Base-by-base conservation (phyloP, 1,284 basidiomycete species). In the Sutorius eximius region DNA sequence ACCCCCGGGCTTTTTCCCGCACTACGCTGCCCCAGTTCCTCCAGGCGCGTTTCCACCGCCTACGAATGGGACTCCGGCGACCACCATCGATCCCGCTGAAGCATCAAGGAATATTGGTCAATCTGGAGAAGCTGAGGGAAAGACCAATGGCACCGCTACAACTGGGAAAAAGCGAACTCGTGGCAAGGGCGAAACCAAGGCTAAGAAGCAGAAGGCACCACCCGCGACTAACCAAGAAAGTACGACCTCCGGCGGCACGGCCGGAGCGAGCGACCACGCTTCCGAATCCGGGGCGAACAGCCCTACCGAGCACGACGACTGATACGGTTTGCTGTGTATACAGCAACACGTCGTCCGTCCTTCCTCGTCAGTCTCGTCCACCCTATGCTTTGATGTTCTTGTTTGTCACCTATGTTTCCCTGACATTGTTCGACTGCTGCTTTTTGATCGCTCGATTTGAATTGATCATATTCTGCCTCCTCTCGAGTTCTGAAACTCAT, bases 1-100 rank as follows among this genome's bases (percentile, higher is more conserved):
- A 5, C 72, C 71, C 38, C 72, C 73, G 3, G 71, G 76, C 32
- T 76, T 74, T 55, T 59, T 73, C 33, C 72, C 69, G 4, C 63
- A 66, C 29, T 69, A 64, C 22, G 48, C 54, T 37, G 16, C 57
- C 15, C 57, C 63, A 9, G 53, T 64, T 4, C 40, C 62, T 49
- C 59, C 70, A n/a, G 58, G 64, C 46, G 57, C 50, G 61, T 74
- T 57, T 61, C 61, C 65, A 45, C 69, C 59, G 52, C 64, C 62
- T 41, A 59, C 56, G 42, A 66, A 60, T 51, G 70, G 58, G 56
- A 59, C 51, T 24, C 55, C 70, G 30, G 61, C 64, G 22, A 53
- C 68, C 5, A 61, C 60, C n/a, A 69, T 72, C 34, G 69, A 72
- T 37, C 62, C 60, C 49, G 59, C 50, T 41, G 66, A 62, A 33